Evolutionary conservation across 768 basidiomycete species (phyloP).

Genomic region (Termitomyces sp.): DNA sequence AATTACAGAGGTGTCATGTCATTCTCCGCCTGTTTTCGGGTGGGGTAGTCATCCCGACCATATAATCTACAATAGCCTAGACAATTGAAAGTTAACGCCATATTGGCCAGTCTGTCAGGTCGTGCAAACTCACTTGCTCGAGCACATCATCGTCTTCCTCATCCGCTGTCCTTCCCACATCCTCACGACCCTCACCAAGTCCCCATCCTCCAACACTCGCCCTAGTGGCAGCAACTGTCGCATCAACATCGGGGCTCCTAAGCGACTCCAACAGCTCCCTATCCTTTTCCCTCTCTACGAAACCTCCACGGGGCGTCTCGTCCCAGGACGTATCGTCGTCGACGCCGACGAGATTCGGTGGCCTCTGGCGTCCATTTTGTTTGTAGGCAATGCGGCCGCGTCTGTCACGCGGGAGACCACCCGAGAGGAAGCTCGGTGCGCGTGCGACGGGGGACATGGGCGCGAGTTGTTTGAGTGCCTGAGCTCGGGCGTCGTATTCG

Average conservation of each 20-base stretch:
- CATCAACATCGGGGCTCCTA: slow-evolving; percentile 50
- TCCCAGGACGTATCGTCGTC: slow-evolving; percentile 34
- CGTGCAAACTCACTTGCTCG: slow-evolving; percentile 44
- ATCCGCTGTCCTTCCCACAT: slow-evolving; percentile 36
- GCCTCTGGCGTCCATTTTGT: slow-evolving; percentile 20
- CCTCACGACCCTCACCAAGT: slow-evolving; percentile 55
- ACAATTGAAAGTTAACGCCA: neutral
- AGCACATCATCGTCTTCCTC: slow-evolving; percentile 59
- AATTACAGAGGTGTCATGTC: slow-evolving; percentile 13
- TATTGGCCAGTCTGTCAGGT: neutral
- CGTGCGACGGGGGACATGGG: slow-evolving; percentile 25
- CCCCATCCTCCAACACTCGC: slow-evolving; percentile 73
- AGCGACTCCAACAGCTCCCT: slow-evolving; percentile 53
- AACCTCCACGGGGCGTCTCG: slow-evolving; percentile 47
- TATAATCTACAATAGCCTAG: slow-evolving; percentile 50
- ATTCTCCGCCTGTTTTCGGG: slow-evolving; percentile 25
- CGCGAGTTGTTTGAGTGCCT: slow-evolving; percentile 10
- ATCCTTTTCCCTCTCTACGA: slow-evolving; percentile 41
- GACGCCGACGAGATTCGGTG: slow-evolving; percentile 21
- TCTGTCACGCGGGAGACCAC: slow-evolving; percentile 69
- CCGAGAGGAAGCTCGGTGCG: slow-evolving; percentile 67
- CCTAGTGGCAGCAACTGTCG: slow-evolving; percentile 25
- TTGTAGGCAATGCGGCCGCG: slow-evolving; percentile 69
- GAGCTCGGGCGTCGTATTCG: slow-evolving; percentile 25
- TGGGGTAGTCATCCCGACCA: slow-evolving; percentile 47